These are phyloP conservation scores for Coniochaeta sp. DNA, from an alignment of 2,329 filamentous ascomycete species.

Conservation along the genomic window DNA sequence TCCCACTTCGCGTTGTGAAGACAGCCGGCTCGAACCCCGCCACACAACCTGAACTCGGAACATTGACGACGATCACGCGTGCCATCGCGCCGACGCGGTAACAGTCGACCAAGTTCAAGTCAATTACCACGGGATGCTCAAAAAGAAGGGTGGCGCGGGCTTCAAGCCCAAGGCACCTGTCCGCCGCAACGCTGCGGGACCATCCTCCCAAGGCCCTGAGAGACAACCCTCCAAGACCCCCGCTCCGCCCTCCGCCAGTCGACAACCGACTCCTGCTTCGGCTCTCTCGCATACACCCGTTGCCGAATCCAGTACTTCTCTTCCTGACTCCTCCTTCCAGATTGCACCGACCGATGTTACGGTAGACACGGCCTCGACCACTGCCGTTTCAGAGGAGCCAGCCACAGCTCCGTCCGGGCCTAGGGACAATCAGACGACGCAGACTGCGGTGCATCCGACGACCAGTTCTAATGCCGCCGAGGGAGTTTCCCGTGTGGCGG, in stretches of 20 bases:
- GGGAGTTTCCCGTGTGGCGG: background rate
- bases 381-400: background rate
- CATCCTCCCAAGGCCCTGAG: conserved; percentile 23
- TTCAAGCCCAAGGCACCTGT: conserved; percentile 65
- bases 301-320: background rate
- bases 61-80: too few species aligned
- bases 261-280: conserved; percentile 2
- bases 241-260: conserved; percentile 3
- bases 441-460: background rate
- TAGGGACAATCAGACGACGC: background rate
- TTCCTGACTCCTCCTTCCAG: background rate
- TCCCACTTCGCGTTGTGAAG: too few species aligned
- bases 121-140: conserved; percentile 36
- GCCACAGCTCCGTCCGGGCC: background rate
- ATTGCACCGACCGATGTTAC: background rate
- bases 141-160: conserved; percentile 51
- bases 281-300: background rate
- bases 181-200: conserved; percentile 42
- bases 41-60: too few species aligned
- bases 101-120: too few species aligned
- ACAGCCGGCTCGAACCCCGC: too few species aligned
- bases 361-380: background rate
- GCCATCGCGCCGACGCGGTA: too few species aligned
- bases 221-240: conserved; percentile 11
- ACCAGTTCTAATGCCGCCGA: background rate